Evolutionary conservation across 129 eudicot genomes (phyloP), one percentile per base, ranked within the genome.

Genomic region (Silybum marianum): DNA sequence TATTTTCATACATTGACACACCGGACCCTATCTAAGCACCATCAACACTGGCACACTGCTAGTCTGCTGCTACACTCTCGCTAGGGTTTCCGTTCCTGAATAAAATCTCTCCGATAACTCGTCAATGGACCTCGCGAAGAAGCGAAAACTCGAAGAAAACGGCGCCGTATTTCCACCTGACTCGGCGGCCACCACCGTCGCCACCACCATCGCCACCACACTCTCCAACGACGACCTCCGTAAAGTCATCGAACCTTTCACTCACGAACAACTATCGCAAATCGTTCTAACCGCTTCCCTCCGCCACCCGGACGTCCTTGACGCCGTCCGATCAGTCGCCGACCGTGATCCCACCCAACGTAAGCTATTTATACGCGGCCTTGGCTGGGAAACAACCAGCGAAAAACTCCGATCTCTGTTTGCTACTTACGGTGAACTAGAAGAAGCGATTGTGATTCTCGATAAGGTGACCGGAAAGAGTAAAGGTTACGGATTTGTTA

Each of bases 351-450:
- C 74, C 12, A 25, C 91, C 9, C 87, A 79, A 34, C 81, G 93
- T 4, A 91, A 91, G 82, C 88, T 91, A 72, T 91, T 91, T 78
- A 48, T 91, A 14, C 90, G 93, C 42, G 97, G 97, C 36, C 90
- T 91, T 51, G 93, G 91, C 13, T 85, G 90, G 90, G 96, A 91
- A 36, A 89, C 96, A 42, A 87, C 91, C 46, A 87, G 85, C 3
- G 93, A 89, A 18, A 80, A 65, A 6, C 86, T 91, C 73, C 82
- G 83, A 11, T 16, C 86, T 4, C 51, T 89, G 11, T 91, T 89
- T 71, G 67, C 87, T 6, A 7, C 84, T 1, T 90, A 83, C 38
- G 94, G 94, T 2, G 94, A 90, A 28, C 32, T 90, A 16, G 94
- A 86, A 3, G 94, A 90, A 19, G 91, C 91, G 10, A 81, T 81